Base-by-base conservation (phyloP, 2,329 filamentous ascomycete genomes). In the Xylariomycetidae sp. region DNA sequence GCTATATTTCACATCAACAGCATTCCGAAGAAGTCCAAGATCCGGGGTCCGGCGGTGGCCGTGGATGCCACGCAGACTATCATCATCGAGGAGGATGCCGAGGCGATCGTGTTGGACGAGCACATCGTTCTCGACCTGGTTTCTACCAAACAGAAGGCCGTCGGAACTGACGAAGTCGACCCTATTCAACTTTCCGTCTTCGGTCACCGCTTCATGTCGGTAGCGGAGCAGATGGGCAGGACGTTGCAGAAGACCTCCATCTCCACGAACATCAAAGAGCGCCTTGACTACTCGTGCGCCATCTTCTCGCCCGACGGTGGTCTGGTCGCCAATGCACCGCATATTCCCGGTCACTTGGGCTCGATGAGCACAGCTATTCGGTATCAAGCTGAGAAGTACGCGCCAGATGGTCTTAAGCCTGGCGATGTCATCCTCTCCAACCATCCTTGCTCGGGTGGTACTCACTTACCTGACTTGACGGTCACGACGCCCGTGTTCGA, bases 181-280 rank as follows among this genome's bases (percentile, higher is more conserved):
- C 83, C 82, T 0, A 82, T 89, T 46, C 71, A 84, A 54, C 67
- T 89, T 2, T 82, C 76, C 46, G 82, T 89, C 37, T 89, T 89
- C 48, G 80, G 78, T 0, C 82, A 88, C 54, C 70, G 84, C 2
- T 89, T 89, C 61, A 89, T 89, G 84, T 78, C 80, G 2, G 85
- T 89, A 42, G 84, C 84, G 0, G 84, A 89, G 56, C 24, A 88
- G 51, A 88, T 88, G 82, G 83, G 84, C 0, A 70, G 81, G 32
- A 80, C 81, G 3, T 59, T 89, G 13, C 82, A 88, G 49, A 86
- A 87, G 59, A 87, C 82, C 0, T 80, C 78, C 44, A 79, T 88
- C 8, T 82, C 75, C 36, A 85, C 80, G 0, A 88, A 87, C 45
- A 82, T 89, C 56, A 83, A 89, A 49, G 85, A 89, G 52, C 73